Base-by-base conservation (phyloP, 176 grass and related monocot genomes). In the Avena insularis region DNA sequence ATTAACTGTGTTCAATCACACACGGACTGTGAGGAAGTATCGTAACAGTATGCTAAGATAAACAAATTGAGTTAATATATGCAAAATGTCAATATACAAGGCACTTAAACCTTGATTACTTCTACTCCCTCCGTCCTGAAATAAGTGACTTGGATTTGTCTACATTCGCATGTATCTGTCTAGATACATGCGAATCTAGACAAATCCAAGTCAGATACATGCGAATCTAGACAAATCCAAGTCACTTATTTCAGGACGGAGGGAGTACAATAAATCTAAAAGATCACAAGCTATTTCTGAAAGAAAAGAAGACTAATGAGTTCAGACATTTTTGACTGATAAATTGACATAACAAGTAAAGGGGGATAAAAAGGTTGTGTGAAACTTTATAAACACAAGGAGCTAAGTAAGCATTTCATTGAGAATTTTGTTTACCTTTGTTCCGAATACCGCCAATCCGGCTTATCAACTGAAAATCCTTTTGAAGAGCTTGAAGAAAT, bases 401-500 rank as follows among this genome's bases (percentile, higher is more conserved):
- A 64, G 49, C 21, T 69, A 25, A 70, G 5, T 69, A 45, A 27
- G 40, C 35, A 90, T 48, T 83, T 40, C 21, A 48, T 13, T 86
- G 46, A 73, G 19, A 81, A 51, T 35, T 65, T 84, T 74, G 4
- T 17, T 5, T 88, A 98, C 97, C 97, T 87, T 90, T 96, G 56
- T 79, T 91, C 47, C 66, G 86, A 81, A 98, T 91, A 75, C 78
- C 69, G 31, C 87, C 76, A 80, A 98, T 92, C 85, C 19, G 79
- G 12, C 54, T 87, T 89, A 96, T 91, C 78, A 98, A 86, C 56
- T 88, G 85, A 75, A 96, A 98, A 43, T 98, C 90, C 77, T 77
- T 92, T 79, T 96, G 90, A 62, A 98, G 74, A 88, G 84, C 85
- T 86, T 91, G 85, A 69, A 98, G 90, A 87, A 98, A 93, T 50